Evolutionary conservation across 1,139 yeast species (phyloP).

Genomic region (Diutina pseudorugosa): DNA sequence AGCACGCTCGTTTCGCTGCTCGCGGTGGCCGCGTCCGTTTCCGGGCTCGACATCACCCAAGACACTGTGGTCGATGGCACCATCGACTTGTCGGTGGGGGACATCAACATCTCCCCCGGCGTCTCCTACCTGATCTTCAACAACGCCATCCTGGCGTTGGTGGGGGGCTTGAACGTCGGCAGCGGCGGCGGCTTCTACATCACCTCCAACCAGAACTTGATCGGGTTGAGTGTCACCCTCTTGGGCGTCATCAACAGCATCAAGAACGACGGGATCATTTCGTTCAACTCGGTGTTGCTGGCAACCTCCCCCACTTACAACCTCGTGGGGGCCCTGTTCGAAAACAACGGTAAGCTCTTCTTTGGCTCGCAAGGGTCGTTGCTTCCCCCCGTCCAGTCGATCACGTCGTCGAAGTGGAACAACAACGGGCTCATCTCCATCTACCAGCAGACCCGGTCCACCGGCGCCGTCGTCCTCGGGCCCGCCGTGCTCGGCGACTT

Average conservation of each 20-base stretch:
- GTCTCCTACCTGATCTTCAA: neutral
- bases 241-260: neutral
- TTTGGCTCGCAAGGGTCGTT: conserved; percentile 1
- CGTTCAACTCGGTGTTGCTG: conserved; percentile 1
- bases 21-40: neutral
- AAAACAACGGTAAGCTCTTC: neutral
- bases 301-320: neutral
- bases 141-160: neutral
- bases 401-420: neutral
- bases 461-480: neutral
- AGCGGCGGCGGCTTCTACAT: neutral
- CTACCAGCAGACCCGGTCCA: neutral
- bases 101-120: neutral
- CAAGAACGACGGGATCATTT: conserved; percentile 1
- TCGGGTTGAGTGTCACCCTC: neutral
- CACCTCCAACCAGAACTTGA: neutral
- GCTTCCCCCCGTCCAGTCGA: neutral
- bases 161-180: neutral
- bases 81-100: neutral
- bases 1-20: neutral
- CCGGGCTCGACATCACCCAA: neutral
- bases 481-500: neutral
- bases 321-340: neutral
- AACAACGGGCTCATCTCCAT: conserved; percentile 1
- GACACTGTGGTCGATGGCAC: neutral